Conservation (phyloP, 257 asterid species). For the Schizonepeta tenuifolia region DNA sequence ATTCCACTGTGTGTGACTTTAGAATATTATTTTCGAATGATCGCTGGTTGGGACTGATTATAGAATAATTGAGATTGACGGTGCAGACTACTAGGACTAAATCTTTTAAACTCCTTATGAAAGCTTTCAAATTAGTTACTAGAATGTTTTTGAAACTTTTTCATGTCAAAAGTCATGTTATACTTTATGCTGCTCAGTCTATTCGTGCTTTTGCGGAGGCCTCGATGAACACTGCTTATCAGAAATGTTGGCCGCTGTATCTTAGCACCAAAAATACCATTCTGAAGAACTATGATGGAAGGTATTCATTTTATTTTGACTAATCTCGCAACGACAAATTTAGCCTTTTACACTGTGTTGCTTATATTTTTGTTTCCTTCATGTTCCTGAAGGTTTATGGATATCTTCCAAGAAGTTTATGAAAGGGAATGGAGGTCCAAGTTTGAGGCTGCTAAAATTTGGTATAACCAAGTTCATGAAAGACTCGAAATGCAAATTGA, state of each 20-base stretch:
- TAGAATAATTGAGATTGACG: background rate
- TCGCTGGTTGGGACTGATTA: slow-evolving; percentile 2
- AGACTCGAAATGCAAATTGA: slow-evolving; percentile 2
- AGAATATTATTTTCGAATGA: background rate
- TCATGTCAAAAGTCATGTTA: slow-evolving; percentile 17
- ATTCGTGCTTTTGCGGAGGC: slow-evolving; percentile 90
- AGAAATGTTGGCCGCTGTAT: slow-evolving; percentile 94
- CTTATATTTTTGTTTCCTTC: slow-evolving; percentile 16
- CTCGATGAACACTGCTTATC: slow-evolving; percentile 92
- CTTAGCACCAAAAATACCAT: slow-evolving; percentile 99
- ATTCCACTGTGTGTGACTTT: background rate
- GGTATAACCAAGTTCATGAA: slow-evolving; percentile 48
- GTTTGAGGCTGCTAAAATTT: slow-evolving; percentile 87
- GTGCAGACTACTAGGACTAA: background rate
- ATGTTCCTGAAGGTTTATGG: slow-evolving; percentile 70
- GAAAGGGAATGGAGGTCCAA: slow-evolving; percentile 83
- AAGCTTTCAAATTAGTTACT: background rate
- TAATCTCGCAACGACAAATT: background rate
- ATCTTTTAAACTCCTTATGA: slow-evolving; percentile 6
- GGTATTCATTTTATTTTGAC: slow-evolving; percentile 48
- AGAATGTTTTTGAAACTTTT: background rate
- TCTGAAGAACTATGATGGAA: slow-evolving; percentile 95
- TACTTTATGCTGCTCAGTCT: slow-evolving; percentile 56
- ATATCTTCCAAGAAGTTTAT: slow-evolving; percentile 93
- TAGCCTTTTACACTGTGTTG: slow-evolving; percentile 4